Evolutionary conservation across 2,329 filamentous ascomycete species (phyloP), one percentile per base, ranked within the genome.

Genomic region (Alternaria hordeiaustralica): DNA sequence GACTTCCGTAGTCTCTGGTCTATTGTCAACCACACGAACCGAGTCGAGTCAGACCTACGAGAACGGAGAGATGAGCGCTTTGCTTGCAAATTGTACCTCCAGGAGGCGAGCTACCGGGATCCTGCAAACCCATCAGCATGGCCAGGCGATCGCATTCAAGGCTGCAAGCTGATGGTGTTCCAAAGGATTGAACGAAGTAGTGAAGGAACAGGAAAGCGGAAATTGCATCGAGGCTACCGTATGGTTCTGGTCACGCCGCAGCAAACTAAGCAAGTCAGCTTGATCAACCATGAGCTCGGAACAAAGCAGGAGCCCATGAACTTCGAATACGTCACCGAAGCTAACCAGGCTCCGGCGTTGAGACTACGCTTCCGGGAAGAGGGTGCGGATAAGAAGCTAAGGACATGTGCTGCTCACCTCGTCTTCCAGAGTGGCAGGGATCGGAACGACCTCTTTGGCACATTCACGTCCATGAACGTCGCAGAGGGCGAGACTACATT

Each of bases 21-120:
- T 71, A 93, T 96, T 79, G 93, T 94, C 68, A 93, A 97, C 63
- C 95, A 96, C 76, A 92, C 91, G 25, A 87, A 87, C 68, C 93
- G 92, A 72, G 88, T 95, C 3, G 90, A 94, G 73, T 85, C 86
- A 25, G 92, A 88, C 55, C 84, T 97, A 45, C 88, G 88, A 36
- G 88, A 89, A 7, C 87, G 88, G 44, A 84, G 85, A 28, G 91
- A 92, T 56, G 94, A 97, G 80, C 84, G 84, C 3, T 80, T 91
- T 60, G 84, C 91, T 3, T 93, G 92, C 75, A 88, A 90, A 71
- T 86, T 88, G 8, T 89, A 87, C 2, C 82, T 97, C 9, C 88
- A 88, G 47, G 87, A 90, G 25, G 93, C 96, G 68, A 92, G 95
- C 72, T 96, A 95, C 76, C 90, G 93, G 73, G 93, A 96, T 73